Evolutionary conservation across 2,329 filamentous ascomycete species (phyloP), one percentile per base, ranked within the genome.

Genomic region (Aspergillus sp.): DNA sequence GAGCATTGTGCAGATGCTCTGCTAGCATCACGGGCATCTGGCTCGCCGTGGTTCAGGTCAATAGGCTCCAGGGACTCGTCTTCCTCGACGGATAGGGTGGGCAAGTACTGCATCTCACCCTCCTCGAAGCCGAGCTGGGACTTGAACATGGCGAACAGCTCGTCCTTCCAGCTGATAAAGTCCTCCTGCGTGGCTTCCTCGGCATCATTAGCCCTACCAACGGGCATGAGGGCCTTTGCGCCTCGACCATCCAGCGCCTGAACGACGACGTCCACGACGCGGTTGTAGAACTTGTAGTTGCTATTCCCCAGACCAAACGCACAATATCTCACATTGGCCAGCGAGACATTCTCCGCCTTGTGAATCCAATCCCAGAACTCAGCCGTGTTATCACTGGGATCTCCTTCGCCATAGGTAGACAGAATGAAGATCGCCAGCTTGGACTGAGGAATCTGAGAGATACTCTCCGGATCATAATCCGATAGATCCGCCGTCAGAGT

Each of bases 251-350:
- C 82, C 55, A 97, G 80, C 55, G 85, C 86, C 76, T 89, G 89
- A 77, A 91, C 86, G 58, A 96, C 88, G 64, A 92, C 91, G 77
- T 92, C 91, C 60, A 97, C 91, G 87, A 97, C 94, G 52, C 89
- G 90, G 81, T 97, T 97, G 83, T 96, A 97, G 81, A 97, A 92
- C 75, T 97, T 92, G 76, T 97, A 97, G 32, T 93, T 97, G 81
- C 96, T 96, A 82, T 97, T 97, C 60, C 93, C 93, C 41, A 97
- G 86, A 66, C 93, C 93, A 70, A 97, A 97, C 57, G 91, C 87
- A 70, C 96, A 91, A 72, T 91, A 97, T 83, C 84, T 73, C 89
- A 86, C 65, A n/a, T 67, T 67, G 10, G 87, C 88, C 78, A 97
- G 94, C 64, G 84, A 79, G 53, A 88, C 81, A 54, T 91, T 89